A percentile compares a stretch with the other conserved stretches of the same genome.
Conservation (phyloP, 129 eudicot genomes). For the Flaveria brownii region DNA sequence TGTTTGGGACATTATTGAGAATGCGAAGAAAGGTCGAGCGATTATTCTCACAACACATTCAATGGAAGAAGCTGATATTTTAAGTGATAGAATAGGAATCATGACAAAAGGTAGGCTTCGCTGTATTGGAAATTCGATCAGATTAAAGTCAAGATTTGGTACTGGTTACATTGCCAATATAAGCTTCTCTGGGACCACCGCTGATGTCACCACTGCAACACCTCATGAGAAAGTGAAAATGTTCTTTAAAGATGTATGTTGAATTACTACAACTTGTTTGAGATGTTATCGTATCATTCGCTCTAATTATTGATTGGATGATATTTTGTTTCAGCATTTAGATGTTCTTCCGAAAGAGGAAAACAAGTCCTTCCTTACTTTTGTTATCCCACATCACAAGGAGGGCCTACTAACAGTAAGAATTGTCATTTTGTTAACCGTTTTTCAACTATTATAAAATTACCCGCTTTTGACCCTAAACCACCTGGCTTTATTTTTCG, state of each 20-base stretch:
- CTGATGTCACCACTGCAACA: constrained; percentile 29
- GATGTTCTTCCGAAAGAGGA: constrained; percentile 81
- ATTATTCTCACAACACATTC: constrained; percentile 92
- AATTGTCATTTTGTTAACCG: constrained; percentile 4
- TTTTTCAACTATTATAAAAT: background rate
- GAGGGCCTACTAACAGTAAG: constrained; percentile 72
- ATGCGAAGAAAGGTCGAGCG: constrained; percentile 84
- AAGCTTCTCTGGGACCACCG: constrained; percentile 49
- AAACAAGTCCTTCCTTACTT: constrained; percentile 78
- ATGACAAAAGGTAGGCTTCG: constrained; percentile 98
- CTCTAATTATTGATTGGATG: constrained; percentile 8
- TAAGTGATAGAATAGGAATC: constrained; percentile 88
- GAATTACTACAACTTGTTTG: constrained; percentile 8
- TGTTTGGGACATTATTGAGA: constrained; percentile 96
- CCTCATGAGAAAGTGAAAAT: constrained; percentile 60
- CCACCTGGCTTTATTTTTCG: background rate
- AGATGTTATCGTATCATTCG: background rate
- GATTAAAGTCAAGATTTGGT: constrained; percentile 85
- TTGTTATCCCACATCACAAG: constrained; percentile 82
- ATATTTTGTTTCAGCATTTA: constrained; percentile 56
- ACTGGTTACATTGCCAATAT: constrained; percentile 81
- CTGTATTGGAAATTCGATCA: constrained; percentile 90
- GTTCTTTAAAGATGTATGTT: constrained; percentile 71
- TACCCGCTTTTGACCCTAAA: background rate
- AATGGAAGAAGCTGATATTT: constrained; percentile 98